Conservation (phyloP, 2,329 filamentous ascomycete species). For the Cylindrodendrum hubeiense region DNA sequence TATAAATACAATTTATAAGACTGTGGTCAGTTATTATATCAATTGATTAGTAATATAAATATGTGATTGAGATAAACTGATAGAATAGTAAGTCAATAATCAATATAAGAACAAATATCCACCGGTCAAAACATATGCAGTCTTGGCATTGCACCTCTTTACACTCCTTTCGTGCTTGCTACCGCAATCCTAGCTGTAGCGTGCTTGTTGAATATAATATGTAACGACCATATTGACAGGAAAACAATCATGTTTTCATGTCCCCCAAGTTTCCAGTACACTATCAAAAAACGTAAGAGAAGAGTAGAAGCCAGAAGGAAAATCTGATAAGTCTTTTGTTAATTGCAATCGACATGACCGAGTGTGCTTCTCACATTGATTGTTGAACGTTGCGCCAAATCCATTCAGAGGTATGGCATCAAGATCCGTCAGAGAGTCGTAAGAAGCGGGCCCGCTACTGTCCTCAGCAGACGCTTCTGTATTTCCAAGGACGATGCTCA, state of each 20-base stretch:
- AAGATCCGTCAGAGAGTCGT: constrained; percentile 24
- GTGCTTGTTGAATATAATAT: not conserved
- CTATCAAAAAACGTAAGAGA: constrained; percentile 27
- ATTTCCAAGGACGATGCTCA: constrained; percentile 30
- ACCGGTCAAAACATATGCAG: too few species aligned
- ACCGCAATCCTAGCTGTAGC: not conserved
- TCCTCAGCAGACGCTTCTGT: constrained; percentile 16
- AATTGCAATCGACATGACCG: constrained; percentile 14
- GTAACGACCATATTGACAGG: constrained; percentile 9
- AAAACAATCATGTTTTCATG: constrained; percentile 23
- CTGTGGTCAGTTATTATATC: too few species aligned
- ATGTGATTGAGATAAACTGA: too few species aligned
- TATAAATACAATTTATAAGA: too few species aligned
- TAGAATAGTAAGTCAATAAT: too few species aligned
- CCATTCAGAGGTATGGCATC: constrained; percentile 21
- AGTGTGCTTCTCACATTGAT: constrained; percentile 30
- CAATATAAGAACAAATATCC: too few species aligned
- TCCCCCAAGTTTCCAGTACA: constrained; percentile 27
- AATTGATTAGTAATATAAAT: too few species aligned
- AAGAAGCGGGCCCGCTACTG: constrained; percentile 5
- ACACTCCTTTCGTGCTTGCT: too few species aligned
- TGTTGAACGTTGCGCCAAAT: constrained; percentile 20
- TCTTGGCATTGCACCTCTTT: too few species aligned
- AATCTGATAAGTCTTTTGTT: constrained; percentile 25
- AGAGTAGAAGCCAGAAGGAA: constrained; percentile 27